Conservation (phyloP, 2,329 filamentous ascomycete species). For the Hypoxylon sp. region DNA sequence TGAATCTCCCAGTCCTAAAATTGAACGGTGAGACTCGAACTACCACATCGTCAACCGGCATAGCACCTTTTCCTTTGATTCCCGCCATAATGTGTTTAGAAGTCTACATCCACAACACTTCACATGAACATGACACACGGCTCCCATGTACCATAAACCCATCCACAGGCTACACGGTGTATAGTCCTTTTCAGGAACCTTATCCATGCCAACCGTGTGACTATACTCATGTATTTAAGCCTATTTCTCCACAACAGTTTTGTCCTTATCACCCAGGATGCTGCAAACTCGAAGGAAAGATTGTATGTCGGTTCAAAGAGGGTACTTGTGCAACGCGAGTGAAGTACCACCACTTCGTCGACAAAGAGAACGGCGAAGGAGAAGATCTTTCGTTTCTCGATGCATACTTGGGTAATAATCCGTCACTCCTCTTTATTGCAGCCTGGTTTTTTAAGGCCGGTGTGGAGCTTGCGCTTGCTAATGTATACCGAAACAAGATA, state of each 20-base stretch:
- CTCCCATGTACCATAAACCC: slow-evolving; percentile 39
- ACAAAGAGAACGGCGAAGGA: slow-evolving; percentile 8
- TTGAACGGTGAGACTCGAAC: not conserved
- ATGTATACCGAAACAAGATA: not conserved
- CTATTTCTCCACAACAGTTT: not conserved
- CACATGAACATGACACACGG: slow-evolving; percentile 40
- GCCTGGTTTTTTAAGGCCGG: slow-evolving; percentile 40
- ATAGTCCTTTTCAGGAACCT: slow-evolving; percentile 43
- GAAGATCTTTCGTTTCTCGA: slow-evolving; percentile 25
- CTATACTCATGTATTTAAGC: slow-evolving; percentile 20
- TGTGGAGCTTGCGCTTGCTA: slow-evolving; percentile 32
- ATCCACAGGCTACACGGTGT: slow-evolving; percentile 40
- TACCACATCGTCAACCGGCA: not conserved
- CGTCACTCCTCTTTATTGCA: slow-evolving; percentile 7
- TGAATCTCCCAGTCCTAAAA: not conserved
- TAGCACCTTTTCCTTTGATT: not conserved
- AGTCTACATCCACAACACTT: slow-evolving; percentile 41
- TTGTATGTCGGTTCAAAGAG: slow-evolving; percentile 11
- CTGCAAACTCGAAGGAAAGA: slow-evolving; percentile 28
- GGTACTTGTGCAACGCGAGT: slow-evolving; percentile 8
- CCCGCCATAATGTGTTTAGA: slow-evolving; percentile 37
- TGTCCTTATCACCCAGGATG: slow-evolving; percentile 41
- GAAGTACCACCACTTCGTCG: slow-evolving; percentile 42
- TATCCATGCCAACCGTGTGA: slow-evolving; percentile 6
- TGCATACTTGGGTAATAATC: slow-evolving; percentile 9